Percentiles rank a stretch among this genome's conserved stretches.
Evolutionary conservation across 2,329 filamentous ascomycete genomes (phyloP).

Genomic region (Lizonia empirigonia): DNA sequence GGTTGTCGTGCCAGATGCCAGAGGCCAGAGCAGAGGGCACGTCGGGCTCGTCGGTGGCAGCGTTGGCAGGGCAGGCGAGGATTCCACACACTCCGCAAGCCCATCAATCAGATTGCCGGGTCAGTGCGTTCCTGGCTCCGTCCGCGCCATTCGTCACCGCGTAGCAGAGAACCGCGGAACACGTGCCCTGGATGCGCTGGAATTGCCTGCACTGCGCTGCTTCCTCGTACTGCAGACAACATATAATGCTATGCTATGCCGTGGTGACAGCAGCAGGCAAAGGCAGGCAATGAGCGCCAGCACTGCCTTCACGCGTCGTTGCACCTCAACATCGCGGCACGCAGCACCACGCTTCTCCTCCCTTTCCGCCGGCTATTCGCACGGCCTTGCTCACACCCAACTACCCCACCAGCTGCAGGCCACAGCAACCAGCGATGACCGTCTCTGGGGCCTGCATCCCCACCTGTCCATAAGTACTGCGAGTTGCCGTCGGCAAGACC

Average conservation of each 20-base stretch:
- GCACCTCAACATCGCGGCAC: slow-evolving; percentile 7
- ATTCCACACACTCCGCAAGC: slow-evolving; percentile 14
- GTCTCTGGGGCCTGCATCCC: background rate
- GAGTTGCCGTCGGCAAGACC: too few relatives aligned
- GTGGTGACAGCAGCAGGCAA: too few relatives aligned
- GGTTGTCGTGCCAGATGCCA: slow-evolving; percentile 10
- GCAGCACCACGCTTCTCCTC: background rate
- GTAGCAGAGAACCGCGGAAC: slow-evolving; percentile 10
- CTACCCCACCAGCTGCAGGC: slow-evolving; percentile 7
- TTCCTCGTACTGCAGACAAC: background rate
- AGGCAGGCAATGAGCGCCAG: background rate
- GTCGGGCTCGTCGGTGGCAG: slow-evolving; percentile 17
- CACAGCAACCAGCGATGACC: background rate
- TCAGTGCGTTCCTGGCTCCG: slow-evolving; percentile 7
- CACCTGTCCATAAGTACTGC: background rate
- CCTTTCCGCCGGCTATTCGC: background rate
- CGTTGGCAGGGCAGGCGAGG: slow-evolving; percentile 28
- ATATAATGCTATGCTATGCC: background rate
- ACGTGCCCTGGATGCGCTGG: background rate
- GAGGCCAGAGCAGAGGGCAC: too few relatives aligned
- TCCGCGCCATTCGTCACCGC: slow-evolving; percentile 9
- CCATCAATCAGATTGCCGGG: slow-evolving; percentile 6
- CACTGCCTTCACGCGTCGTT: background rate
- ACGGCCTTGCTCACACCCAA: background rate
- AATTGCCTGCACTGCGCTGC: background rate